Percentiles rank a stretch among this genome's conserved stretches.
These are phyloP conservation scores for Quaeritorhiza haematococci DNA, from an alignment of 371 early-diverging fungal genomes.

Conservation along the genomic window DNA sequence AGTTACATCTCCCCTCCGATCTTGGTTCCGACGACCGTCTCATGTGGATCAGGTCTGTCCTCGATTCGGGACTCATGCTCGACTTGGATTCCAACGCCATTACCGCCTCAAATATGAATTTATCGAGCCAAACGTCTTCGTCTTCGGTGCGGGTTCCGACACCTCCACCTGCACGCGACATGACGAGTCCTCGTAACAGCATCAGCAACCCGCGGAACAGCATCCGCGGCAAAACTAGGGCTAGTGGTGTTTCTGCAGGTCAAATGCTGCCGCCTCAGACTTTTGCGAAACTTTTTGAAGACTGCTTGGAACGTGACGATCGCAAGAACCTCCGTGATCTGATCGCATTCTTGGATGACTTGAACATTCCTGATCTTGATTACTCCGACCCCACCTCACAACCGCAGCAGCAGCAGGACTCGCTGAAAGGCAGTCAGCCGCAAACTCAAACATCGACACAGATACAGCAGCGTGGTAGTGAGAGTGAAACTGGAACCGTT, in stretches of 20 bases:
- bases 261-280: background rate
- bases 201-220: background rate
- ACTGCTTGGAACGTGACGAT: conserved; percentile 35
- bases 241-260: background rate
- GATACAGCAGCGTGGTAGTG: no score
- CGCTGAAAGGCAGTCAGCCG: no score
- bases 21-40: conserved; percentile 27
- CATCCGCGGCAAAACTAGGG: background rate
- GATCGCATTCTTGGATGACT: conserved; percentile 35
- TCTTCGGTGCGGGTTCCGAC: background rate
- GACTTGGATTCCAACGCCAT: conserved; percentile 19
- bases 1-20: conserved; percentile 1
- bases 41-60: conserved; percentile 23
- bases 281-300: conserved; percentile 29
- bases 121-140: background rate
- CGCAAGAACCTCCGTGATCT: conserved; percentile 26
- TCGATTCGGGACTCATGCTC: conserved; percentile 39
- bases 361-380: background rate
- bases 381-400: conserved; percentile 1
- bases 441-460: no score
- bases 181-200: no score
- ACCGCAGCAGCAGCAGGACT: background rate
- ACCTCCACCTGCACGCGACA: background rate
- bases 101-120: background rate
- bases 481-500: no score